phyloP scores from a whole-genome alignment of 345 rosid species.

The Hibiscus mutabilis region DNA sequence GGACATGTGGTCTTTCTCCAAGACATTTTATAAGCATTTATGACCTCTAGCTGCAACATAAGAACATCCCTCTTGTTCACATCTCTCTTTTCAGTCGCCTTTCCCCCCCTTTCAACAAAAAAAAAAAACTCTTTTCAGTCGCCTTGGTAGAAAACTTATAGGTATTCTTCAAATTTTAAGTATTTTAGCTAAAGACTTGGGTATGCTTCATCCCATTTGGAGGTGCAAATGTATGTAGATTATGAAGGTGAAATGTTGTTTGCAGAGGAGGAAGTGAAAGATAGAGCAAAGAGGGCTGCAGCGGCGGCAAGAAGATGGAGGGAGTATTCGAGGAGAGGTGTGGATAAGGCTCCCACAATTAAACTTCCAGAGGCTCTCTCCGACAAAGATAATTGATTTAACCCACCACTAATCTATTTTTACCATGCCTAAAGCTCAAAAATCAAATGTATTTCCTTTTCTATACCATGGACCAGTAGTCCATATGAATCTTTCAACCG shows the following conservation, averaged over 20 bases:
- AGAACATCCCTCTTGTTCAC: neutral
- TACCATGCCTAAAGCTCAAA: too few relatives aligned
- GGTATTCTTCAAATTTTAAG: neutral
- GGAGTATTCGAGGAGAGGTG: conserved; percentile 85
- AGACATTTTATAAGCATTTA: neutral
- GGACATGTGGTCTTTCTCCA: neutral
- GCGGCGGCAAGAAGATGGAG: conserved; percentile 93
- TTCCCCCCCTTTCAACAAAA: too few relatives aligned
- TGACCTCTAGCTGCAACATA: neutral
- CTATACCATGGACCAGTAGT: neutral
- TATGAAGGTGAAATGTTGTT: conserved; percentile 7
- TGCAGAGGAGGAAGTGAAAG: conserved; percentile 79
- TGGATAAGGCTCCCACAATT: conserved; percentile 61
- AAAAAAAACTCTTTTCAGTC: too few relatives aligned
- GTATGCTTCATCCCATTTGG: too few relatives aligned
- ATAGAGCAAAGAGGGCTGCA: conserved; percentile 67
- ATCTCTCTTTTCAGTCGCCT: too few relatives aligned
- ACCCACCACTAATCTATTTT: neutral
- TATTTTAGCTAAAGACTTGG: too few relatives aligned
- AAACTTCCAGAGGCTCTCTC: conserved; percentile 73
- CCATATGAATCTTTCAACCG: neutral
- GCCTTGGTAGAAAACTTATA: too few relatives aligned
- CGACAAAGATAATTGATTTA: conserved; percentile 29
- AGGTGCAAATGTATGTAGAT: too few relatives aligned
- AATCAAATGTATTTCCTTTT: neutral